phyloP scores from a whole-genome alignment of 2,329 filamentous ascomycete genomes.

The Aspergillus versicolor region DNA sequence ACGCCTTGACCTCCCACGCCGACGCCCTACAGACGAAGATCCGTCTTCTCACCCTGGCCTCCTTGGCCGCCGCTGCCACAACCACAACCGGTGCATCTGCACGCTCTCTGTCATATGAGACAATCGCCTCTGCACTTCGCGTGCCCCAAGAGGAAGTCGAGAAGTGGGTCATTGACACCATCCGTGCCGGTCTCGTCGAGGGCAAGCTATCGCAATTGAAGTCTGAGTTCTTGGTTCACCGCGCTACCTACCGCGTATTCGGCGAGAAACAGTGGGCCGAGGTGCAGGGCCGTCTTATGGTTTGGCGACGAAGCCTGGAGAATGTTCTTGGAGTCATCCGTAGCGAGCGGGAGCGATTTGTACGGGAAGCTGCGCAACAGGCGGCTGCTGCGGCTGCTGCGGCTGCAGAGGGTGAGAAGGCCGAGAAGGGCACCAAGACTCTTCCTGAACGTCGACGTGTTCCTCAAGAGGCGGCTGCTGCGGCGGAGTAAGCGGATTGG shows the following conservation, averaged over 20 bases:
- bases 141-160: conserved; percentile 83
- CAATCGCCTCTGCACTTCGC: conserved; percentile 81
- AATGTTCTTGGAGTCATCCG: conserved; percentile 76
- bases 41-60: conserved; percentile 89
- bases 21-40: conserved; percentile 91
- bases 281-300: conserved; percentile 83
- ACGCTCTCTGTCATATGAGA: conserved; percentile 83
- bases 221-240: conserved; percentile 90
- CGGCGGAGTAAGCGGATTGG: not conserved
- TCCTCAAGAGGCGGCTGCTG: conserved; percentile 33
- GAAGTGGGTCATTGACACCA: conserved; percentile 98
- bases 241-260: conserved; percentile 94
- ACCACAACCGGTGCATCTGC: conserved; percentile 72
- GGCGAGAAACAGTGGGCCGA: conserved; percentile 98
- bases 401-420: conserved; percentile 32
- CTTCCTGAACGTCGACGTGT: conserved; percentile 31
- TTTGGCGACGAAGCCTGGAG: conserved; percentile 81
- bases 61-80: conserved; percentile 72
- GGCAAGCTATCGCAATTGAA: conserved; percentile 93
- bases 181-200: conserved; percentile 91
- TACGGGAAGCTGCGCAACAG: conserved; percentile 55
- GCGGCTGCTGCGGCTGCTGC: conserved; percentile 42
- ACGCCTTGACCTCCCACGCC: conserved; percentile 74
- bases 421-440: conserved; percentile 32
- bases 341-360: conserved; percentile 76